These are phyloP conservation scores for Metroxylon sagu DNA, from an alignment of 176 grass and related monocot genomes.

Conservation along the genomic window DNA sequence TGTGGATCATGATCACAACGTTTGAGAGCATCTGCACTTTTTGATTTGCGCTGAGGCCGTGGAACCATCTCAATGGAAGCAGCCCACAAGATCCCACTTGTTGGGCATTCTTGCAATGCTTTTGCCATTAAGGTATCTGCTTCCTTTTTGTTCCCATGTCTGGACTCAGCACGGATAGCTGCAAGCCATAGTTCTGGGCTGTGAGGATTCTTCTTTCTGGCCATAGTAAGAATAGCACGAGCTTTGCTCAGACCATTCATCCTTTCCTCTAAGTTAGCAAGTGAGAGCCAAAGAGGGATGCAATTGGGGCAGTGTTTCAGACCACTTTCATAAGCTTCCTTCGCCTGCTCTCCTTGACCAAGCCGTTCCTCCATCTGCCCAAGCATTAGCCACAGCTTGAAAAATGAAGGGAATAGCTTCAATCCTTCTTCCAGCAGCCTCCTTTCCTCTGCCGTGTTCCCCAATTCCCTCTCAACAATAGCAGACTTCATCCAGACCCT, in stretches of 20 bases:
- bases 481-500: conserved; percentile 97
- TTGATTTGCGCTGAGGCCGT: conserved; percentile 66
- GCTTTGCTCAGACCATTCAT: conserved; percentile 77
- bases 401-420: conserved; percentile 72
- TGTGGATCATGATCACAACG: conserved; percentile 64
- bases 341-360: conserved; percentile 41
- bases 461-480: conserved; percentile 79
- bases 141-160: conserved; percentile 79
- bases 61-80: conserved; percentile 76
- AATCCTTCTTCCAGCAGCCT: conserved; percentile 80
- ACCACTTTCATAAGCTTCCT: conserved; percentile 71
- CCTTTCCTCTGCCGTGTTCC: conserved; percentile 66
- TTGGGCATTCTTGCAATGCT: conserved; percentile 79
- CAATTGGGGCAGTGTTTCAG: conserved; percentile 61
- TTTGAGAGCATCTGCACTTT: conserved; percentile 73
- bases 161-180: conserved; percentile 64
- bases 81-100: conserved; percentile 89
- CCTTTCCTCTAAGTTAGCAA: conserved; percentile 76
- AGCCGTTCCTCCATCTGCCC: conserved; percentile 87
- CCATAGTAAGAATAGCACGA: conserved; percentile 76
- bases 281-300: conserved; percentile 76
- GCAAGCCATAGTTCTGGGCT: conserved; percentile 90
- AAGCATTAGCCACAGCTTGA: conserved; percentile 94
- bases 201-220: conserved; percentile 78
- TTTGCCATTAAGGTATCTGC: conserved; percentile 76